Base-by-base conservation (phyloP, 257 asterid species). In the Salvia splendens region DNA sequence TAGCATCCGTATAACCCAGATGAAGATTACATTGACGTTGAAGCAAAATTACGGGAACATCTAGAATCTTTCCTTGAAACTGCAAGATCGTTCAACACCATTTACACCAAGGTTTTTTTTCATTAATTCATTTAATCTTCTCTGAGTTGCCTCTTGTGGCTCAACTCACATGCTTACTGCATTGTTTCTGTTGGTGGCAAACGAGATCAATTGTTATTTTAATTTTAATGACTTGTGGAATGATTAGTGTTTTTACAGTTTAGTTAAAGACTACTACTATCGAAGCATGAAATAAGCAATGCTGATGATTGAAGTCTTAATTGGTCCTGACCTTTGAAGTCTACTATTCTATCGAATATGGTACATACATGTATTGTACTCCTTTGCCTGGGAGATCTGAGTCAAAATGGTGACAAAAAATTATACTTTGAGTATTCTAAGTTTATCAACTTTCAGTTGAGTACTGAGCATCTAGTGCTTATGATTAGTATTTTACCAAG, bases 1-100 rank as follows among this genome's bases (percentile, higher is more conserved):
- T 75, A 89, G 97, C 96, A 93, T 76, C 86, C 94, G n/a, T 89
- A 90, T 73, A 86, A 87, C 76, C 99, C 97, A 16, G 96, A 93
- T 61, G 99, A 93, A 79, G 97, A 90, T 77, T 90, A 93, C 73
- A 77, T 83, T 7, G 96, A 90, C 54, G 89, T 79, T 73, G 97
- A 90, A 76, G 89, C 87, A 67, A 86, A 81, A 77, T 76, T 90
- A 67, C 89, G 95, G 66, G 87, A 78, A n/a, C 83, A 89, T 87
- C 82, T 93, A 83, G 98, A 88, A 80, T 86, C 97, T 49, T 93
- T 93, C 80, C 88, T 93, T 54, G 97, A 93, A 81, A 93, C 96
- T 49, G 96, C 97, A 68, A 84, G 89, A 82, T 81, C 91, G 58
- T 93, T 93, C 55, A 93, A 93, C 76, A 83, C 97, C 68, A 93